A percentile compares a stretch with the other conserved stretches of the same genome.
Conservation (phyloP, 352 stramenopile genomes). For the Phytophthora ramorum region DNA sequence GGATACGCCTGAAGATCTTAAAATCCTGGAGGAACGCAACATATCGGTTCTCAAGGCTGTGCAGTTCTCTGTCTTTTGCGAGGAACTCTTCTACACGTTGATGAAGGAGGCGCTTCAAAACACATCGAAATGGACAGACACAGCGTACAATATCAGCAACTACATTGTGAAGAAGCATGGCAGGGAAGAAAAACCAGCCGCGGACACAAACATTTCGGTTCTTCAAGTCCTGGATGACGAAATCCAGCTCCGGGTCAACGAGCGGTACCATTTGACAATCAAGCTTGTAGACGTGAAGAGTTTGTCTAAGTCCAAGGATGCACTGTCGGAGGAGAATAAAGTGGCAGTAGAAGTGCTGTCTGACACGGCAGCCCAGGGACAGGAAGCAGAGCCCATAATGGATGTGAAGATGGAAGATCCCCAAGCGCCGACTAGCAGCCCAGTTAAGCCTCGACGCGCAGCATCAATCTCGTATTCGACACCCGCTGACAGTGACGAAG, state of each 20-base stretch:
- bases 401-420: slow-evolving; percentile 39
- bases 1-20: slow-evolving; percentile 69
- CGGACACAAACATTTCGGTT: slow-evolving; percentile 61
- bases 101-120: slow-evolving; percentile 84
- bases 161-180: slow-evolving; percentile 59
- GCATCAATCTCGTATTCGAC: slow-evolving; percentile 36
- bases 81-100: slow-evolving; percentile 85
- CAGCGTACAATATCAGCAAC: slow-evolving; percentile 69
- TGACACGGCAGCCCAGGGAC: slow-evolving; percentile 13
- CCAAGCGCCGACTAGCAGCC: slow-evolving; percentile 26
- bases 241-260: slow-evolving; percentile 77
- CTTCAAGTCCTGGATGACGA: slow-evolving; percentile 85
- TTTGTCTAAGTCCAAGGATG: slow-evolving; percentile 27
- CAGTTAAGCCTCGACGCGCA: slow-evolving; percentile 32
- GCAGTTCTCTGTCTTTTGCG: slow-evolving; percentile 88
- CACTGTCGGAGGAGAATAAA: slow-evolving; percentile 12
- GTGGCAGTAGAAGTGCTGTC: not conserved
- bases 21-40: slow-evolving; percentile 74
- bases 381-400: slow-evolving; percentile 8
- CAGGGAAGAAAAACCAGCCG: slow-evolving; percentile 32
- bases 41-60: slow-evolving; percentile 75
- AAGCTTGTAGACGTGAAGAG: slow-evolving; percentile 74
- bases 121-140: slow-evolving; percentile 73
- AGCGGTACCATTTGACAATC: slow-evolving; percentile 75
- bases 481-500: slow-evolving; percentile 43